phyloP scores from a whole-genome alignment of 1,139 yeast species.

The Blastobotrys buckinghamii region DNA sequence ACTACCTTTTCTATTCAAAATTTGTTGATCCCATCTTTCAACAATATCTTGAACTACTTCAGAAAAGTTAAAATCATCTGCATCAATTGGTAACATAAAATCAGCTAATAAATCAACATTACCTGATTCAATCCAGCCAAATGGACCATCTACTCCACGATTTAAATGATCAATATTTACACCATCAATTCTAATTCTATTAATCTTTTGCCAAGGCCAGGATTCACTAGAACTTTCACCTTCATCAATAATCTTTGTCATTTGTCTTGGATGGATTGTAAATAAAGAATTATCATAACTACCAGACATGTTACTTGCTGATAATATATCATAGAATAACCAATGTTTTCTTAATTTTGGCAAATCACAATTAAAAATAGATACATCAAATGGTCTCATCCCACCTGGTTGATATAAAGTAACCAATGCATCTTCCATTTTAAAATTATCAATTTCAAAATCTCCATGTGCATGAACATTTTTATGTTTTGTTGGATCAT shows the following conservation, averaged over 20 bases:
- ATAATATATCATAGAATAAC: constrained; percentile 80
- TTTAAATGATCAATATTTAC: constrained; percentile 84
- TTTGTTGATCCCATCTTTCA: constrained; percentile 37
- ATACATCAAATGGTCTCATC: constrained; percentile 70
- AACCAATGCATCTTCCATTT: constrained; percentile 77
- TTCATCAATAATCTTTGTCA: constrained; percentile 18
- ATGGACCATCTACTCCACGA: constrained; percentile 86
- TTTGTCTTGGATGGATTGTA: constrained; percentile 77
- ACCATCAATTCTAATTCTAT: constrained; percentile 77
- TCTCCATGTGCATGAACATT: constrained; percentile 79
- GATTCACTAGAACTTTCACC: constrained; percentile 18
- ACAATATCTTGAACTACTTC: constrained; percentile 37
- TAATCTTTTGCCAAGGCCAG: constrained; percentile 54
- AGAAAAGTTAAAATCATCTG: constrained; percentile 37
- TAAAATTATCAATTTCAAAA: constrained; percentile 80
- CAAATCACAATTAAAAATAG: constrained; percentile 78
- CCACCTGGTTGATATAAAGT: constrained; percentile 75
- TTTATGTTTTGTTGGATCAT: constrained; percentile 76
- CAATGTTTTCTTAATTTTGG: constrained; percentile 82
- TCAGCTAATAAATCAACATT: constrained; percentile 92
- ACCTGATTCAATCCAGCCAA: constrained; percentile 94
- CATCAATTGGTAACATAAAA: constrained; percentile 67
- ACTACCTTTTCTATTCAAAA: constrained; percentile 12
- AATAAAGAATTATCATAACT: constrained; percentile 89
- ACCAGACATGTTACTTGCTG: constrained; percentile 83